Percentiles rank a stretch among this genome's conserved stretches.
Conservation (phyloP, 768 basidiomycete genomes). For the Pholiota microspora region DNA sequence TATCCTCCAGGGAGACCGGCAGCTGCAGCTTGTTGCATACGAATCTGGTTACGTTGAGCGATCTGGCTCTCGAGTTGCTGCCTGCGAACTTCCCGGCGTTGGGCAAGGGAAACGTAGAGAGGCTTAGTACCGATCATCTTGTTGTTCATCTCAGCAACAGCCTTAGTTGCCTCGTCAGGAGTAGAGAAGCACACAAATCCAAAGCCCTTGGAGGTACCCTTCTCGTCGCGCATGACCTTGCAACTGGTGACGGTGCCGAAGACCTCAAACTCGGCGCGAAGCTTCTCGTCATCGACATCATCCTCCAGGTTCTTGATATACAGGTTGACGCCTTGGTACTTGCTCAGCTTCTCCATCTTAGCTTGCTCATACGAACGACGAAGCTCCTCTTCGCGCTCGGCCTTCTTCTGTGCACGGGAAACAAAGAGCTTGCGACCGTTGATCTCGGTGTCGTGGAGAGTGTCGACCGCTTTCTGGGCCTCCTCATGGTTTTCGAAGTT, state of each 20-base stretch:
- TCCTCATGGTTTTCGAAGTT: conserved; percentile 94
- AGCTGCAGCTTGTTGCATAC: conserved; percentile 93
- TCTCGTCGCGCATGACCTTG: conserved; percentile 99
- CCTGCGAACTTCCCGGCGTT: conserved; percentile 95
- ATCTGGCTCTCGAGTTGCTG: conserved; percentile 99
- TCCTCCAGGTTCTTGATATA: conserved; percentile 99
- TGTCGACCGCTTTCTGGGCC: conserved; percentile 86
- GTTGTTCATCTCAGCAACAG: conserved; percentile 99
- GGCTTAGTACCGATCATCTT: conserved; percentile 99
- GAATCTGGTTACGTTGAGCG: conserved; percentile 95
- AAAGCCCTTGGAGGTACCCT: conserved; percentile 90
- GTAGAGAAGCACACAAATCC: conserved; percentile 99
- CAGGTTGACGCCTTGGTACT: conserved; percentile 98
- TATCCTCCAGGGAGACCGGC: conserved; percentile 81
- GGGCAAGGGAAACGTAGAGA: conserved; percentile 97
- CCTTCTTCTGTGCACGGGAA: conserved; percentile 96
- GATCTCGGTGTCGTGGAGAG: conserved; percentile 81
- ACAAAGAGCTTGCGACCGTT: conserved; percentile 92
- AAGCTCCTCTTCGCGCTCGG: conserved; percentile 96
- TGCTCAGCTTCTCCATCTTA: conserved; percentile 96
- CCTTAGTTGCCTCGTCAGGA: conserved; percentile 98
- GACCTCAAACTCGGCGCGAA: conserved; percentile 93
- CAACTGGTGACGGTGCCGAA: conserved; percentile 97
- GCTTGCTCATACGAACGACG: conserved; percentile 92
- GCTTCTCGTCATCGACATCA: conserved; percentile 95